These are phyloP conservation scores for Scedosporium apiospermum DNA, from an alignment of 2,329 filamentous ascomycete species.

Conservation along the genomic window DNA sequence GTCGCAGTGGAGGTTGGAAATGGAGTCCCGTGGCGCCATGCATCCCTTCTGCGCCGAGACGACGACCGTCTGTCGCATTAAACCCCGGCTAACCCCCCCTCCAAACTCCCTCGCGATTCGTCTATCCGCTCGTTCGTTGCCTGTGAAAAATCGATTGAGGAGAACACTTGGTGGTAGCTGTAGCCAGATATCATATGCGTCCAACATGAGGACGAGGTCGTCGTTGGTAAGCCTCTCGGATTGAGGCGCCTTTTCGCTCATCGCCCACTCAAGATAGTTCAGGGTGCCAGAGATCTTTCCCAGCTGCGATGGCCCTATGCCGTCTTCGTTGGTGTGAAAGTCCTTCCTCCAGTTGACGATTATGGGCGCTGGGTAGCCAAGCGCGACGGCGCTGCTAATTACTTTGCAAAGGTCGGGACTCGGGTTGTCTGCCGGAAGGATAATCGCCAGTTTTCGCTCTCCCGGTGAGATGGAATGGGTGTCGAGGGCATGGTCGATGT, in stretches of 20 bases:
- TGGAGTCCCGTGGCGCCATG: background rate
- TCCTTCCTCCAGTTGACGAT: constrained; percentile 18
- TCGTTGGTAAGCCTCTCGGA: constrained; percentile 12
- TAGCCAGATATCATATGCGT: constrained; percentile 29
- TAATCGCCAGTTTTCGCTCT: constrained; percentile 14
- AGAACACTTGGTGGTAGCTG: constrained; percentile 27
- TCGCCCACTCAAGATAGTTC: constrained; percentile 15
- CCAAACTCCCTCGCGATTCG: background rate
- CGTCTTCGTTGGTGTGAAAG: constrained; percentile 9
- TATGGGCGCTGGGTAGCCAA: constrained; percentile 19
- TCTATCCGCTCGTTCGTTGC: background rate
- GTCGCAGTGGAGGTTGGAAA: constrained; percentile 9
- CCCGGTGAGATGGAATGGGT: background rate
- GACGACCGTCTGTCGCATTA: background rate
- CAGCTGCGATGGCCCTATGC: constrained; percentile 18
- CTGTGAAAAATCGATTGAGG: constrained; percentile 18
- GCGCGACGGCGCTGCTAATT: constrained; percentile 17
- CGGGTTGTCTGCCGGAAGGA: constrained; percentile 17
- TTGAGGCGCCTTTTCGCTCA: background rate
- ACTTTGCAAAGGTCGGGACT: constrained; percentile 21
- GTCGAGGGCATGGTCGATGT: background rate
- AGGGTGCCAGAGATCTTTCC: constrained; percentile 18
- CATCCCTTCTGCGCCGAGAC: background rate
- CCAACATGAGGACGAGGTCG: constrained; percentile 25
- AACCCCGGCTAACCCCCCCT: background rate